Evolutionary conservation across 176 grass and related monocot species (phyloP).

Genomic region (Secale cereale): DNA sequence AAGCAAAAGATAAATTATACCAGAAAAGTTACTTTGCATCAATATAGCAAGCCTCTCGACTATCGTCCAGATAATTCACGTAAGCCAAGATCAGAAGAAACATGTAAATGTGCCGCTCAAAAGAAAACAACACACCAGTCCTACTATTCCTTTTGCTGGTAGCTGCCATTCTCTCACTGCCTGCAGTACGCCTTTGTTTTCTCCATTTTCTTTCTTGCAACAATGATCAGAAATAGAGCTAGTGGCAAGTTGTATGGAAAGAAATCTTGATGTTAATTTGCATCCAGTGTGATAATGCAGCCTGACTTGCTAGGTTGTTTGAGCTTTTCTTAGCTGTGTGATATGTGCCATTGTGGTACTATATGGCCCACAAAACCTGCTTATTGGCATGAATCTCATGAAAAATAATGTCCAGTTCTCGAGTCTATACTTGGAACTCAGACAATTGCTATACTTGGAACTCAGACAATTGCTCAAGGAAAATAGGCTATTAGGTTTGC

Average conservation of each 20-base stretch:
- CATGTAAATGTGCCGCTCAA: not conserved
- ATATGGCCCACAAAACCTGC: not conserved
- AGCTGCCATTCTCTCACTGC: not conserved
- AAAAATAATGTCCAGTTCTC: not conserved
- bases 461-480: not conserved
- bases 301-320: not conserved
- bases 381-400: not conserved
- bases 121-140: not conserved
- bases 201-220: not conserved
- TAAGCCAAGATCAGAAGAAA: not conserved
- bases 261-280: not conserved
- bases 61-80: not conserved
- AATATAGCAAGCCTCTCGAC: not conserved
- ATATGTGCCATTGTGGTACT: not conserved
- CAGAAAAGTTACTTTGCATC: not conserved
- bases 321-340: constrained; percentile 8
- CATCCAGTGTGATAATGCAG: constrained; percentile 20
- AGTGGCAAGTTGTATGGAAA: not conserved
- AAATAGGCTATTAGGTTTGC: not conserved
- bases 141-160: not conserved
- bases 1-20: not conserved
- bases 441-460: not conserved
- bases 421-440: not conserved
- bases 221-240: not conserved
- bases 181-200: too few species aligned